phyloP scores from a whole-genome alignment of 495 filamentous ascomycete genomes.

The Penicillium atrosanguineum region DNA sequence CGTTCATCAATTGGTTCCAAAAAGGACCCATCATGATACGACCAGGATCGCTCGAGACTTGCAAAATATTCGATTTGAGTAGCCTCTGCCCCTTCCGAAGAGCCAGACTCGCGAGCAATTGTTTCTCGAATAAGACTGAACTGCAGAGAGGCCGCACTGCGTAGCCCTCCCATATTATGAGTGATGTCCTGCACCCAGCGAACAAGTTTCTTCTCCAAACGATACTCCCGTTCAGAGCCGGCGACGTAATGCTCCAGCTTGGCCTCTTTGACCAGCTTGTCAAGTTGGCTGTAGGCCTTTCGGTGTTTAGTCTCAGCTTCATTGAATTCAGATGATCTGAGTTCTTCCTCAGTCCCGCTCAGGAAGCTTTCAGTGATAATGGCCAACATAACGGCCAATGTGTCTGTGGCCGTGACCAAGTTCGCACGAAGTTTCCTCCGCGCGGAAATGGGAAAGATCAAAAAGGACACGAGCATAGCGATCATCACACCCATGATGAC shows the following conservation, averaged over 20 bases:
- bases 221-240: slow-evolving; percentile 80
- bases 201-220: slow-evolving; percentile 73
- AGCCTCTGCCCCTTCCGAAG: slow-evolving; percentile 7
- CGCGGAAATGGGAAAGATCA: slow-evolving; percentile 80
- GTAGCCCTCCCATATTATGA: slow-evolving; percentile 87
- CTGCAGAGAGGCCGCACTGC: slow-evolving; percentile 85
- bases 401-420: slow-evolving; percentile 71
- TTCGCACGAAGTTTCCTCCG: slow-evolving; percentile 70
- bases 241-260: slow-evolving; percentile 86
- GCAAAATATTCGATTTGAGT: slow-evolving; percentile 14
- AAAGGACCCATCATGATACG: slow-evolving; percentile 38
- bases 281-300: slow-evolving; percentile 66
- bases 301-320: slow-evolving; percentile 65
- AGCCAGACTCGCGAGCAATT: slow-evolving; percentile 21
- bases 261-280: slow-evolving; percentile 79
- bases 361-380: slow-evolving; percentile 84
- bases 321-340: slow-evolving; percentile 60
- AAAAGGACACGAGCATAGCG: slow-evolving; percentile 72
- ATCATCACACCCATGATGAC: slow-evolving; percentile 78
- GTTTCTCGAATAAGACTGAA: slow-evolving; percentile 75
- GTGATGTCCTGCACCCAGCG: slow-evolving; percentile 82
- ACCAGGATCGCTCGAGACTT: slow-evolving; percentile 32
- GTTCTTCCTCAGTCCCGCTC: slow-evolving; percentile 76
- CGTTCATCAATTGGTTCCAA: slow-evolving; percentile 66
- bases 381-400: slow-evolving; percentile 75